Percentiles rank a stretch among this genome's conserved stretches.
phyloP scores from a whole-genome alignment of 2,329 filamentous ascomycete genomes.

The Aspergillus neotritici region DNA sequence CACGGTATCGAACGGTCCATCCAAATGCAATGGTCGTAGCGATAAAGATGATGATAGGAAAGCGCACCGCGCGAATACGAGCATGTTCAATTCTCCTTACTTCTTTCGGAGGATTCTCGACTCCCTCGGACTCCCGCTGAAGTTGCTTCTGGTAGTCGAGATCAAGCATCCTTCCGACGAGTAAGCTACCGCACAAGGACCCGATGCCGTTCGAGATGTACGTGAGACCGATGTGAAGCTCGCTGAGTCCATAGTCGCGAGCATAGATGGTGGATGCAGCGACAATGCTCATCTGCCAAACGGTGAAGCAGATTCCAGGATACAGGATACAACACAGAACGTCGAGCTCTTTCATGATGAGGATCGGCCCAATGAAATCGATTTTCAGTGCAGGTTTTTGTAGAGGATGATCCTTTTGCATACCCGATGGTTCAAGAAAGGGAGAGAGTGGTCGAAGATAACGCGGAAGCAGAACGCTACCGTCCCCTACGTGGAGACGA shows the following conservation, averaged over 20 bases:
- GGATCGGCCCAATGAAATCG: no score
- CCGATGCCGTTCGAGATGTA: conserved; percentile 54
- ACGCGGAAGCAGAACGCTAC: no score
- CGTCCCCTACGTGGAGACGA: conserved; percentile 33
- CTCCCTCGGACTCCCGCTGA: no score
- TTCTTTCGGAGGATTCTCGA: no score
- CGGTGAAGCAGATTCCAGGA: conserved; percentile 48
- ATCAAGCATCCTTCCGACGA: conserved; percentile 51
- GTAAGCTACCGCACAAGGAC: conserved; percentile 49
- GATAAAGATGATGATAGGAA: conserved; percentile 42
- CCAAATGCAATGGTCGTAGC: conserved; percentile 47
- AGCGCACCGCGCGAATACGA: conserved; percentile 46
- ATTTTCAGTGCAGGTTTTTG: no score
- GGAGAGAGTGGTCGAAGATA: no score
- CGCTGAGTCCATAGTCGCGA: conserved; percentile 38
- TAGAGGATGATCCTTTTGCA: no score
- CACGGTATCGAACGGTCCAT: conserved; percentile 47
- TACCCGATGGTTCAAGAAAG: no score
- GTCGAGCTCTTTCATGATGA: no score
- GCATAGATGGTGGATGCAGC: conserved; percentile 49
- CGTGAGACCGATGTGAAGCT: conserved; percentile 46
- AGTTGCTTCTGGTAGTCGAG: conserved; percentile 50
- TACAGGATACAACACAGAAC: no score
- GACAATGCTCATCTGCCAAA: conserved; percentile 54
- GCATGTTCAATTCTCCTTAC: no score